Percentiles rank a stretch among this genome's conserved stretches.
Evolutionary conservation across 768 basidiomycete genomes (phyloP).

Genomic region (Boletellus ananiceps): DNA sequence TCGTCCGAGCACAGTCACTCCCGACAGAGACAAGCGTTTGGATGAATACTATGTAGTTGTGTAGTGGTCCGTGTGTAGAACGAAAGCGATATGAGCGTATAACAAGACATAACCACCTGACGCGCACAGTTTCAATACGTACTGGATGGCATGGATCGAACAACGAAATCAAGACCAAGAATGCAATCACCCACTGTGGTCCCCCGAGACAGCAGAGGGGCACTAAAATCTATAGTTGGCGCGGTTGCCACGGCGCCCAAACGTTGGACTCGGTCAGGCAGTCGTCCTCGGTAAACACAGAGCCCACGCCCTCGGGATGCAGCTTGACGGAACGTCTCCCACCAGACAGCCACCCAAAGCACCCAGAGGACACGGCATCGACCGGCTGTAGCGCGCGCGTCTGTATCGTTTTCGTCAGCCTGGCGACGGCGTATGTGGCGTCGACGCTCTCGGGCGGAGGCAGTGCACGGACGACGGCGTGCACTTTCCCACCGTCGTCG

Average conservation of each 20-base stretch:
- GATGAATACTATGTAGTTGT: too few species aligned
- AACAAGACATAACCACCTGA: not conserved
- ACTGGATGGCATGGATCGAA: not conserved
- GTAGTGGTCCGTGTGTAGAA: too few species aligned
- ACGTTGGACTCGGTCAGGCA: constrained; percentile 11
- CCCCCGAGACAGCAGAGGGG: not conserved
- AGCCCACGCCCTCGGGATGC: not conserved
- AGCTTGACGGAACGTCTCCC: constrained; percentile 5
- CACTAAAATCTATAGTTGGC: not conserved
- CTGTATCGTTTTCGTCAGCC: constrained; percentile 14
- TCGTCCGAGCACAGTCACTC: too few species aligned
- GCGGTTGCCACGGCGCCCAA: constrained; percentile 13
- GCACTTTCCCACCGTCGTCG: constrained; percentile 6
- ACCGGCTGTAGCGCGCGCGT: constrained; percentile 23
- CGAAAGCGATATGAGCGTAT: too few species aligned
- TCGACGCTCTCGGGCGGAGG: constrained; percentile 5
- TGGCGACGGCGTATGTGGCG: constrained; percentile 2
- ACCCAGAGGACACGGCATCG: constrained; percentile 16
- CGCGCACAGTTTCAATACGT: not conserved
- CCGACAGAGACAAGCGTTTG: too few species aligned
- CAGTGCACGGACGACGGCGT: constrained; percentile 22
- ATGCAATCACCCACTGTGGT: not conserved
- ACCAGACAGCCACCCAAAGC: constrained; percentile 18
- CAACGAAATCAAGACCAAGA: not conserved
- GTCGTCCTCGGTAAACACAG: constrained; percentile 9